phyloP scores from a whole-genome alignment of 495 filamentous ascomycete species.

The Hyaloscypha finlandica region DNA sequence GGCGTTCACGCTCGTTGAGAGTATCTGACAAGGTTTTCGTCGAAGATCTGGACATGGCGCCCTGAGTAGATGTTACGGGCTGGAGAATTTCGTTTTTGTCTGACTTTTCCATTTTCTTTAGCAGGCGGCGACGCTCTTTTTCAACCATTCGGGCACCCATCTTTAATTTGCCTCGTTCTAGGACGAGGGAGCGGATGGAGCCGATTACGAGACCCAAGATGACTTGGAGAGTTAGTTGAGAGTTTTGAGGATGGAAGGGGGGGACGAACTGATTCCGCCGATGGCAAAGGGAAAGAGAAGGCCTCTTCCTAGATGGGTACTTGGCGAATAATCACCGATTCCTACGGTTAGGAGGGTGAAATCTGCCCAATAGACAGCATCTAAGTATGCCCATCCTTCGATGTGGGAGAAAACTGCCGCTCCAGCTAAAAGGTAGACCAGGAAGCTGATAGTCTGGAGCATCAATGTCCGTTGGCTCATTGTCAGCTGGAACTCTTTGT shows the following conservation, averaged over 20 bases:
- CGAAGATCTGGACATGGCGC: constrained; percentile 1
- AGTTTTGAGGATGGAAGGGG: constrained; percentile 32
- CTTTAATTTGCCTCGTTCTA: constrained; percentile 74
- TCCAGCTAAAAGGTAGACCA: constrained; percentile 74
- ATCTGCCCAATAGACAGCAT: constrained; percentile 82
- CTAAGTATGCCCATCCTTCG: constrained; percentile 78
- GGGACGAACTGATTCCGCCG: constrained; percentile 62
- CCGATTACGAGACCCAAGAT: constrained; percentile 83
- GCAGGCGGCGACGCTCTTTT: constrained; percentile 59
- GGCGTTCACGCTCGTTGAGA: constrained; percentile 56
- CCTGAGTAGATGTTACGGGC: constrained; percentile 35
- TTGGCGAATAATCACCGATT: constrained; percentile 67
- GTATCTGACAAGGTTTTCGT: constrained; percentile 12
- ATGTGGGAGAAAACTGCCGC: constrained; percentile 69
- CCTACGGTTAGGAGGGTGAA: constrained; percentile 86
- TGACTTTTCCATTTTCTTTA: constrained; percentile 53
- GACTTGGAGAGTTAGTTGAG: constrained; percentile 2
- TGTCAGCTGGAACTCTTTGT: constrained; percentile 70
- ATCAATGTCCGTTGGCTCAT: constrained; percentile 79
- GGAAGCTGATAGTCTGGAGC: constrained; percentile 81
- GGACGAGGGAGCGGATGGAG: constrained; percentile 75
- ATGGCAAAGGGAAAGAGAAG: constrained; percentile 80
- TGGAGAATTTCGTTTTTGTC: constrained; percentile 49
- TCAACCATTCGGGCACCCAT: constrained; percentile 70
- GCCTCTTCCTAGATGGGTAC: constrained; percentile 58